Conservation (phyloP, 352 stramenopile species). For the Globisporangium heterothallicum region DNA sequence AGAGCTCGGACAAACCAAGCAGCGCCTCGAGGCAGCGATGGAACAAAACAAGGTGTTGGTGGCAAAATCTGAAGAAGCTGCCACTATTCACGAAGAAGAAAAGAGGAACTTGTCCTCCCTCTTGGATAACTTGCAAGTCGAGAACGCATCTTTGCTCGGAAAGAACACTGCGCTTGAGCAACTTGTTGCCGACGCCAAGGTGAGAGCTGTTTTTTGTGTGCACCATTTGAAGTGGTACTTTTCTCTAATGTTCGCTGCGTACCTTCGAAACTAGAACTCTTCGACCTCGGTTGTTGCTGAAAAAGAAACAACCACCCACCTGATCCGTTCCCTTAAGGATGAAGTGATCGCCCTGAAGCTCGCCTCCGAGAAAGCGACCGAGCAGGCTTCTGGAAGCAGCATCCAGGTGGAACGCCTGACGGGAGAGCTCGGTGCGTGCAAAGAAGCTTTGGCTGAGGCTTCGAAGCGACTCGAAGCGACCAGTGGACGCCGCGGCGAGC, state of each 20-base stretch:
- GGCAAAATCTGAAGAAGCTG: constrained; percentile 15
- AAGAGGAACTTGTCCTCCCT: constrained; percentile 22
- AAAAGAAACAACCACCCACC: constrained; percentile 29
- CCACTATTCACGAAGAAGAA: constrained; percentile 25
- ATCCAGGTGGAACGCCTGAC: constrained; percentile 32
- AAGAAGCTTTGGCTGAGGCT: constrained; percentile 26
- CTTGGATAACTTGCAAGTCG: constrained; percentile 24
- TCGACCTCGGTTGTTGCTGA: constrained; percentile 19
- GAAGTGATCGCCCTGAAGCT: constrained; percentile 42
- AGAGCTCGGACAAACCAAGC: constrained; percentile 20
- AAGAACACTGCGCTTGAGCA: constrained; percentile 24
- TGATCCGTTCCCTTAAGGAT: constrained; percentile 45
- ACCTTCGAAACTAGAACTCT: constrained; percentile 9
- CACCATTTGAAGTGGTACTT: background rate
- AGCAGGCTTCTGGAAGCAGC: constrained; percentile 22
- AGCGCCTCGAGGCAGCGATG: background rate
- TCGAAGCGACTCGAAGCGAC: constrained; percentile 32
- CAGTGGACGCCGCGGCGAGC: constrained; percentile 18
- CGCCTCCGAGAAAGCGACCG: constrained; percentile 26
- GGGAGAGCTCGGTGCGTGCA: constrained; percentile 25
- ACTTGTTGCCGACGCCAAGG: constrained; percentile 9
- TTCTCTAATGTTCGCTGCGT: background rate
- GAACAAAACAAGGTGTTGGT: constrained; percentile 4
- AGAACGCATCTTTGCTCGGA: constrained; percentile 13
- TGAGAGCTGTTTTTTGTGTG: background rate